Base-by-base conservation (phyloP, 2,329 filamentous ascomycete species). In the Pseudocercospora ulei region DNA sequence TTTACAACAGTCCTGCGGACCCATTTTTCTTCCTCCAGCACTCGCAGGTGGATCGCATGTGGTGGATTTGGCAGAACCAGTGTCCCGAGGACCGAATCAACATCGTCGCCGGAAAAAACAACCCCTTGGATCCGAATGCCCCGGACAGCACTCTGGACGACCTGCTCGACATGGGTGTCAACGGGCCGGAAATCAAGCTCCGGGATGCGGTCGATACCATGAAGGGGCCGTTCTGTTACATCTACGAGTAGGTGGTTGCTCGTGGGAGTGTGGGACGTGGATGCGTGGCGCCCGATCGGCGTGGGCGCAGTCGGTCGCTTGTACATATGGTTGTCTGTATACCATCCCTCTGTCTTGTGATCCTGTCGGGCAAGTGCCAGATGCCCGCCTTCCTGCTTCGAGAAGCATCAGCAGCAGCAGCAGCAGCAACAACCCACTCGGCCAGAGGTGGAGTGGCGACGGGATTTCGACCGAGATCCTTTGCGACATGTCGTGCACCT, bases 11-110 rank as follows among this genome's bases (percentile, higher is more conserved):
- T 3, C 65, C 68, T 1, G 62, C 58, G 5, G 67, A 72, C 34
- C 67, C 67, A 1, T 52, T 57, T 8, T 71, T 71, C 55, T 72
- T 60, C 51, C 56, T 68, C 12, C 69, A 71, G 43, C 68, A 71
- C 42, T 48, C 49, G 5, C 64, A 65, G 59, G 62, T 72, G 14
- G 44, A 51, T 39, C 58, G 65, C 1, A 46, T 63, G 1, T 72
- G 60, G 56, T 67, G 63, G 59, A 68, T 65, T 4, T 73, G 69
- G 69, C 68, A 72, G 50, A 65, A 64, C 39, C 50, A 60, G 24
- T 7, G n/a, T 9, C n/a, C 11, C 3, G 18, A 11, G 4, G 23
- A 26, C 4, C 13, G 25, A 19, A 33, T 22, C 1, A 8, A 23
- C 1, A 33, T 23, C 1, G 16, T 33, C 7, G 30, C 30, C 2